Percentiles rank a stretch among this genome's conserved stretches.
These are phyloP conservation scores for Clarireedia paspali DNA, from an alignment of 2,329 filamentous ascomycete genomes.

Conservation along the genomic window DNA sequence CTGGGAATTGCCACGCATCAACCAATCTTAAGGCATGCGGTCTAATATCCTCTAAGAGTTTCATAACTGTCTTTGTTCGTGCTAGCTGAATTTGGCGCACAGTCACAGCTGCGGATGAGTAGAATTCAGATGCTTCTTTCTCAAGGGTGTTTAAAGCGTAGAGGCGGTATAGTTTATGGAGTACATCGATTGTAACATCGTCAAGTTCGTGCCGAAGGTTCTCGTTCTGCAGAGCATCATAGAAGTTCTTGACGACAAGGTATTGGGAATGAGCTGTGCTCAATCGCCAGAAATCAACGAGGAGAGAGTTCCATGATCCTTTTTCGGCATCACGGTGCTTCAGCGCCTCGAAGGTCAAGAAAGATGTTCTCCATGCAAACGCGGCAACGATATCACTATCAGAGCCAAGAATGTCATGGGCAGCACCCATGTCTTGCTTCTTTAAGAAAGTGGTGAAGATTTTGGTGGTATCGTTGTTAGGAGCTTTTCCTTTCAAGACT, in stretches of 20 bases:
- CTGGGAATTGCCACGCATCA: slow-evolving; percentile 68
- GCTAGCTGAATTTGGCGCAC: slow-evolving; percentile 66
- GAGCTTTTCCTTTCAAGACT: slow-evolving; percentile 56
- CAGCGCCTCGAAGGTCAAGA: slow-evolving; percentile 67
- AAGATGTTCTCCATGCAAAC: slow-evolving; percentile 68
- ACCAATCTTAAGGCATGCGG: slow-evolving; percentile 66
- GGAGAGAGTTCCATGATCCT: slow-evolving; percentile 67
- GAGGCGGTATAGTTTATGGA: slow-evolving; percentile 61
- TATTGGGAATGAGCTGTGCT: slow-evolving; percentile 71
- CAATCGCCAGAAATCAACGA: slow-evolving; percentile 72
- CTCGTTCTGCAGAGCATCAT: slow-evolving; percentile 54
- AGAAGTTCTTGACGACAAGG: slow-evolving; percentile 73
- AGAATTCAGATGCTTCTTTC: slow-evolving; percentile 64
- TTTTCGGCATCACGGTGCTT: slow-evolving; percentile 69
- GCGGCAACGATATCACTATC: slow-evolving; percentile 65
- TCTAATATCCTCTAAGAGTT: slow-evolving; percentile 61
- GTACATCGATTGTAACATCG: slow-evolving; percentile 45
- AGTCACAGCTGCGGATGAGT: slow-evolving; percentile 59
- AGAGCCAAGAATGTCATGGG: slow-evolving; percentile 64
- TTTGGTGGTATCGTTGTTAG: slow-evolving; percentile 59
- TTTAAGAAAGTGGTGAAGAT: slow-evolving; percentile 59
- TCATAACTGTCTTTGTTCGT: slow-evolving; percentile 59
- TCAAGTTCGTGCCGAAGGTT: slow-evolving; percentile 47
- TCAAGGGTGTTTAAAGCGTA: slow-evolving; percentile 60
- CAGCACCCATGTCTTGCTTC: slow-evolving; percentile 61